Percentiles rank a stretch among this genome's conserved stretches.
Evolutionary conservation across 2,329 filamentous ascomycete genomes (phyloP).

Genomic region (Aspergillus nomiae): DNA sequence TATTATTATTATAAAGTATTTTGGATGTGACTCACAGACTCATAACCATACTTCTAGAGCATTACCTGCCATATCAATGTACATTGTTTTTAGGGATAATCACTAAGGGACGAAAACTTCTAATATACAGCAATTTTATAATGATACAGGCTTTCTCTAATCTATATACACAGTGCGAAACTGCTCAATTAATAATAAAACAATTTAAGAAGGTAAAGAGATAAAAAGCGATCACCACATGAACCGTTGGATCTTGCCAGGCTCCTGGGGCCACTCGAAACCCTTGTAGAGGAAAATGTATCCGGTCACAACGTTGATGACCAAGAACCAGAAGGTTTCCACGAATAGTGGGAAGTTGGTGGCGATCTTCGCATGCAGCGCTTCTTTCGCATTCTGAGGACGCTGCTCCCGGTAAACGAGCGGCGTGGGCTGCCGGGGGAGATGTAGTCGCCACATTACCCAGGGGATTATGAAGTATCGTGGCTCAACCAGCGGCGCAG

Average conservation of each 20-base stretch:
- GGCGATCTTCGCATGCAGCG: conserved; percentile 28
- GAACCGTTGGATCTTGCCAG: conserved; percentile 64
- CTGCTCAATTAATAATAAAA: neutral
- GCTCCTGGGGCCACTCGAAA: conserved; percentile 30
- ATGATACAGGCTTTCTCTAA: neutral
- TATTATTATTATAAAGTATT: neutral
- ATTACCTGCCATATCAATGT: neutral
- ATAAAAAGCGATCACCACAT: conserved; percentile 54
- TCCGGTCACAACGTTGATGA: conserved; percentile 42
- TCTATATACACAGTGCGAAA: conserved; percentile 11
- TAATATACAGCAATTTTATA: neutral
- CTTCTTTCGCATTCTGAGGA: conserved; percentile 23
- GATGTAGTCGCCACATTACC: conserved; percentile 85
- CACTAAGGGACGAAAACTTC: neutral
- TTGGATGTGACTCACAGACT: neutral
- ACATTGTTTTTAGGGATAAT: too few relatives aligned
- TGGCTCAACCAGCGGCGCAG: conserved; percentile 90
- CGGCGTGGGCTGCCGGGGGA: conserved; percentile 55
- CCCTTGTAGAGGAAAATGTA: conserved; percentile 26
- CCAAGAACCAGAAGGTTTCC: conserved; percentile 61
- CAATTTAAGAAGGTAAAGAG: neutral
- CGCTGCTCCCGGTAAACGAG: conserved; percentile 30
- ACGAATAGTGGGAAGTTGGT: conserved; percentile 39
- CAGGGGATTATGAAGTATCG: conserved; percentile 95
- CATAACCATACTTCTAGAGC: neutral